Percentiles rank a stretch among this genome's conserved stretches.
Evolutionary conservation across 371 early-diverging fungal species (phyloP).

Genomic region (Chytridium lagenaria): DNA sequence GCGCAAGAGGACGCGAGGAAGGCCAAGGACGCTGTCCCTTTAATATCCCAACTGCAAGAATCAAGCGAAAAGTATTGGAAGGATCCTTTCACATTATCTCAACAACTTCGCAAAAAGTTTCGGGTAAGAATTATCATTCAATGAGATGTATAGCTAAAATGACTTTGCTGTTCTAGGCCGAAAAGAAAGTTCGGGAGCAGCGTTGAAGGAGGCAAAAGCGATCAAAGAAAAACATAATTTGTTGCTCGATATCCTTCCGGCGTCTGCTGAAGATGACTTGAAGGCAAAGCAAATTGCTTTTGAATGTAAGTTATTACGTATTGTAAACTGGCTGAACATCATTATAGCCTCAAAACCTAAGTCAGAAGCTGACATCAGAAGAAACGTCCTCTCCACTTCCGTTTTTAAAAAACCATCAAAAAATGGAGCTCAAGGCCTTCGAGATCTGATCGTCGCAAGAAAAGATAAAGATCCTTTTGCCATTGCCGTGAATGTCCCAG

Average conservation of each 20-base stretch:
- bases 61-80: constrained; percentile 68
- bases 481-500: too few relatives aligned
- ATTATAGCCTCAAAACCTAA: background rate
- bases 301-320: background rate
- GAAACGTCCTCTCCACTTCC: background rate
- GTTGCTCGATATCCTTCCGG: constrained; percentile 64
- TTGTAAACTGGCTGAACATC: background rate
- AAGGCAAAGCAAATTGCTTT: constrained; percentile 36
- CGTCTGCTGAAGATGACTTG: constrained; percentile 35
- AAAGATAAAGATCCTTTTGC: background rate
- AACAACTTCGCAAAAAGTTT: constrained; percentile 72
- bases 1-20: constrained; percentile 60
- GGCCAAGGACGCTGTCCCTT: constrained; percentile 58
- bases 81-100: constrained; percentile 78
- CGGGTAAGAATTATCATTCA: constrained; percentile 49
- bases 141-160: background rate
- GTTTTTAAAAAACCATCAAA: constrained; percentile 8
- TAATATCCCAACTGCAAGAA: constrained; percentile 64
- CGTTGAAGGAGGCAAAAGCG: constrained; percentile 55
- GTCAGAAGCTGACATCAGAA: constrained; percentile 11
- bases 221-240: constrained; percentile 67
- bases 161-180: constrained; percentile 39
- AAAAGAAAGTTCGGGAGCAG: constrained; percentile 63
- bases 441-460: background rate
- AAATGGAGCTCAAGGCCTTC: background rate